Evolutionary conservation across 1,284 basidiomycete genomes (phyloP), one percentile per base, ranked within the genome.

Genomic region (Cryptococcus deneoformans): DNA sequence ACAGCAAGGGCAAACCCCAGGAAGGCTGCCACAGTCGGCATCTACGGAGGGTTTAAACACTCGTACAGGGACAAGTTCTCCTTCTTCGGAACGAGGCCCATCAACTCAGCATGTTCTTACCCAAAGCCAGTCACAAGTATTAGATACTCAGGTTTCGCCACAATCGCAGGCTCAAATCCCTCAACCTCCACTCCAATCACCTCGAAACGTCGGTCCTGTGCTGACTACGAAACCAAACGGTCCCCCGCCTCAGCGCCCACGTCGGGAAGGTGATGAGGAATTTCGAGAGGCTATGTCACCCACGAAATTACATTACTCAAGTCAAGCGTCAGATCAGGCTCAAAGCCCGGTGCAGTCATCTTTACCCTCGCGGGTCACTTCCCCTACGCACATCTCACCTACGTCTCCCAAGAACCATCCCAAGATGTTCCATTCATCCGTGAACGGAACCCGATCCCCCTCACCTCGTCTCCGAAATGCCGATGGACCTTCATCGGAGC

Each of bases 191-290:
- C 37, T 20, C n/a, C 60, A 61, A 44, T 56, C 53, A 43, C 52
- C 10, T 11, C 6, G n/a, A 29, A n/a, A n/a, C 8, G 12, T 46
- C 36, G 50, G 50, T 11, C 57, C 56, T 20, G 50, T 53, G 16
- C 12, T 43, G 12, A 4, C 20, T 36, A 7, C 45, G n/a, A 54
- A 42, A 36, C 47, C 60, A 39, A 65, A 66, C 38, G 81, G 79
- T 54, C 84, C 82, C 64, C 74, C 79, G 20, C 85, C 86, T 9
- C 76, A 82, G 61, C 83, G 87, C 47, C 86, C 87, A 1, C 76
- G 79, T 52, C 80, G 87, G 54, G 87, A 87, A 20, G 88, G 87
- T 50, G 87, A 88, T 38, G 86, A 86, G 3, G 67, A 73, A 48
- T 78, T 65, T 57, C 76, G 78, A 10, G 65, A 76, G 37, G 69